Evolutionary conservation across 2,329 filamentous ascomycete genomes (phyloP).

Genomic region (Colletotrichum sp.): DNA sequence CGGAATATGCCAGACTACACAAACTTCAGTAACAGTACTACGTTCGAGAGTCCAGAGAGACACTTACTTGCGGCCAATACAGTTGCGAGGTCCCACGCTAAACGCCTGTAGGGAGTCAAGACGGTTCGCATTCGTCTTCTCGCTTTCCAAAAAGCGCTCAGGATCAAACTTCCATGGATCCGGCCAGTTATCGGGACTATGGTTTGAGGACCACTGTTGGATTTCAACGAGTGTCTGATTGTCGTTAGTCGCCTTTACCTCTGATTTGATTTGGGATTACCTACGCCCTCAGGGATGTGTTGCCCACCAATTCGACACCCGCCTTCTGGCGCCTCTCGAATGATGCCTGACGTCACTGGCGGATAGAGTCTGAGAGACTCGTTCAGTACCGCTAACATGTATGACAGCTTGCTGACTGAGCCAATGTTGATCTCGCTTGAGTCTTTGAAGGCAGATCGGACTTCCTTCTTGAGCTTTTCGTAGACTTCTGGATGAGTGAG

Average conservation of each 20-base stretch:
- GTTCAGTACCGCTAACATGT: conserved; percentile 45
- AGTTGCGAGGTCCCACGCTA: conserved; percentile 10
- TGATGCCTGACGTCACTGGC: conserved; percentile 25
- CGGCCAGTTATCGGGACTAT: background rate
- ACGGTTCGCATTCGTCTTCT: background rate
- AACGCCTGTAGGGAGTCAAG: background rate
- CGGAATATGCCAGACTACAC: conserved; percentile 2
- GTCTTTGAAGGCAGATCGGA: conserved; percentile 39
- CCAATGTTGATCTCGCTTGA: conserved; percentile 43
- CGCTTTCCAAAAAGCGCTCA: background rate
- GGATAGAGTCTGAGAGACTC: conserved; percentile 47
- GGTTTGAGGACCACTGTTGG: background rate
- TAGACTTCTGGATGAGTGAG: conserved; percentile 31
- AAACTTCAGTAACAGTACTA: background rate
- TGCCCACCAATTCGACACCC: conserved; percentile 34
- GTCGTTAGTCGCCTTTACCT: background rate
- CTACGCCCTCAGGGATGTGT: conserved; percentile 31
- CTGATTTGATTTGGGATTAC: too few relatives aligned
- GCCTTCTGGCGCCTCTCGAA: conserved; percentile 30
- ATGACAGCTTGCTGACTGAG: conserved; percentile 34
- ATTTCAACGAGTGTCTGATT: background rate
- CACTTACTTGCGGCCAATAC: conserved; percentile 13
- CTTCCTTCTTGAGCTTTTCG: conserved; percentile 38
- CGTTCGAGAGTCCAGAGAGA: background rate
- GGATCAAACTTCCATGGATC: conserved; percentile 4